Evolutionary conservation across 169 alveolate genomes (phyloP).

Genomic region (Plasmodium adleri): DNA sequence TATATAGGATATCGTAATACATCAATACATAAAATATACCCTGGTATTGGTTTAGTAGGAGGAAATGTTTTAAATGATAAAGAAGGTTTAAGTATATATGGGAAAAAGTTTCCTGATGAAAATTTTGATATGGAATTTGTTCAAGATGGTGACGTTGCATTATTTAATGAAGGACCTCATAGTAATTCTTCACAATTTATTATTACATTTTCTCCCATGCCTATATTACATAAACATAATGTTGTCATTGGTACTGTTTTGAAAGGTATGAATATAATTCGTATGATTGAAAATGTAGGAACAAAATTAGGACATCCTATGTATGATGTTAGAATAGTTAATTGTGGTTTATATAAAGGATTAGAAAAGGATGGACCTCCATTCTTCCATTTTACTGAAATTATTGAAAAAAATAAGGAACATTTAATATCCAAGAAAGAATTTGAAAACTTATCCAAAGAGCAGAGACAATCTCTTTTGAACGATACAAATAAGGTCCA

Average conservation of each 20-base stretch:
- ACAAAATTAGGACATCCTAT: conserved; percentile 70
- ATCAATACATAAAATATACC: conserved; percentile 76
- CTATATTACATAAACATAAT: conserved; percentile 77
- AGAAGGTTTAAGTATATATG: conserved; percentile 82
- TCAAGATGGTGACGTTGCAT: conserved; percentile 86
- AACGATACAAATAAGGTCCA: conserved; percentile 2
- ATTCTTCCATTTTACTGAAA: conserved; percentile 36
- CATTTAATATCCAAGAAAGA: conserved; percentile 52
- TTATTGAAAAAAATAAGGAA: conserved; percentile 39
- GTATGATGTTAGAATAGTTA: conserved; percentile 62
- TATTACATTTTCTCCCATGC: conserved; percentile 81
- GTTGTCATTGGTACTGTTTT: conserved; percentile 87
- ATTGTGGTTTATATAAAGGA: conserved; percentile 55
- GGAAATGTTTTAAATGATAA: conserved; percentile 82
- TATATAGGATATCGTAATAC: conserved; percentile 83
- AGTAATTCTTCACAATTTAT: conserved; percentile 82
- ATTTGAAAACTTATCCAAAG: conserved; percentile 32
- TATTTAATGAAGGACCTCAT: conserved; percentile 78
- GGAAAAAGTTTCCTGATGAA: conserved; percentile 84
- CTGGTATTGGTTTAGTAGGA: conserved; percentile 80
- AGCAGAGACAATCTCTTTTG: conserved; percentile 26
- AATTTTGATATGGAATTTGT: conserved; percentile 80
- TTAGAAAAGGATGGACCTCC: conserved; percentile 72
- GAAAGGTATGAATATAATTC: conserved; percentile 84
- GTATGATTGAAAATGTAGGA: conserved; percentile 76